Conservation (phyloP, 2,329 filamentous ascomycete genomes). For the Alternaria brassicicola region DNA sequence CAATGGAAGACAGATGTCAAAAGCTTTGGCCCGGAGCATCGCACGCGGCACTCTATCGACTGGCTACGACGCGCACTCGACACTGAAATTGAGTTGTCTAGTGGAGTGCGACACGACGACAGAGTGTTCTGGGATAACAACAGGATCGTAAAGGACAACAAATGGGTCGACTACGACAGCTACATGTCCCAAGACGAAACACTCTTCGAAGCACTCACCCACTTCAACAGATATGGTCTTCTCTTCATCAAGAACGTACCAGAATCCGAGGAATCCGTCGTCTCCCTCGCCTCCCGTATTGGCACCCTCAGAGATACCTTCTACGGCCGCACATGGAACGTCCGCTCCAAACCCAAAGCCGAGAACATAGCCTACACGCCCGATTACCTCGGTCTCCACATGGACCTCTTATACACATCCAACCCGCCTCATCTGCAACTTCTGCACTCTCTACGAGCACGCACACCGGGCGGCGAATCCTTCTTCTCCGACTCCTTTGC, state of each 20-base stretch:
- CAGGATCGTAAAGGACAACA: slow-evolving; percentile 56
- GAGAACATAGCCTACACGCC: slow-evolving; percentile 92
- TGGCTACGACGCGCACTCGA: slow-evolving; percentile 41
- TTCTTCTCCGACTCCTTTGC: slow-evolving; percentile 80
- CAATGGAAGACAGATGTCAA: slow-evolving; percentile 66
- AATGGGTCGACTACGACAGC: slow-evolving; percentile 69
- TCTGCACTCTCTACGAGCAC: slow-evolving; percentile 86
- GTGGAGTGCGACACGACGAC: slow-evolving; percentile 44
- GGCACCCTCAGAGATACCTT: slow-evolving; percentile 84
- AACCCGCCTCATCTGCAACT: slow-evolving; percentile 83
- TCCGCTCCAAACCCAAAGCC: slow-evolving; percentile 77
- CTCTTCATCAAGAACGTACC: slow-evolving; percentile 80
- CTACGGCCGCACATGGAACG: slow-evolving; percentile 91
- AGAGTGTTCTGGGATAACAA: slow-evolving; percentile 55
- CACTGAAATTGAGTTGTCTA: slow-evolving; percentile 39
- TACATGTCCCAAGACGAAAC: slow-evolving; percentile 68
- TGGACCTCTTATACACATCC: slow-evolving; percentile 87
- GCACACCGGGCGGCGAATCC: slow-evolving; percentile 78
- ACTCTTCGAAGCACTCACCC: slow-evolving; percentile 66
- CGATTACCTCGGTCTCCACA: slow-evolving; percentile 82
- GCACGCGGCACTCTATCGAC: slow-evolving; percentile 48
- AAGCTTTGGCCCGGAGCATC: slow-evolving; percentile 51
- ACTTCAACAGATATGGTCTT: slow-evolving; percentile 71
- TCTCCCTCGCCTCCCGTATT: slow-evolving; percentile 71
- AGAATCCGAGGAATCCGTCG: slow-evolving; percentile 67